Base-by-base conservation (phyloP, 2,329 filamentous ascomycete genomes). In the Aspergillus quadricinctus region DNA sequence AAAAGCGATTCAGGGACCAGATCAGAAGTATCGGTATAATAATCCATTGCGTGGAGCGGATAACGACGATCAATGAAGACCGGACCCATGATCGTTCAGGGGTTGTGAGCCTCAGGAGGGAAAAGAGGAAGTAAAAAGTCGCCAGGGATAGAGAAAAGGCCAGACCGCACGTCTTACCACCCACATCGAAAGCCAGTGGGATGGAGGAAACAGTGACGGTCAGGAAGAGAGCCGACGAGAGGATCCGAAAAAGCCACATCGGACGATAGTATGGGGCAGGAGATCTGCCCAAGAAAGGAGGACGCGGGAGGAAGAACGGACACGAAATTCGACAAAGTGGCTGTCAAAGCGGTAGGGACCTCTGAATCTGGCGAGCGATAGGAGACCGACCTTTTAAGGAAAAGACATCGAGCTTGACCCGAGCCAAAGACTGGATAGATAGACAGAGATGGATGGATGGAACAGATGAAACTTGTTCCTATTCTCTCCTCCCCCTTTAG, bases 161-260 rank as follows among this genome's bases (percentile, higher is more conserved):
- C 69, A 99, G 82, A 57, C 94, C 94, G 70, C 92, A 96, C 67
- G 94, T 92, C 69, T 91, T 88, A 60, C 94, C 94, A 72, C 94
- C 94, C 69, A 97, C 93, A 84, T 99, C 94, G 79, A 97, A 97
- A 69, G 93, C 90, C 72, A 99, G 87, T 60, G 94, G 94, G 72
- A 99, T 94, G 60, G 92, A 96, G 72, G 97, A 89, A 71, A 97
- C 87, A 74, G 97, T 92, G 77, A 89, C 89, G 76, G 92, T 83
- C 67, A 97, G 86, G 78, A 97, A 97, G 76, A 90, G 77, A 71
- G 88, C 81, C 77, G 90, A 90, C 70, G 90, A 90, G 66, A 92
- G 72, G 73, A 88, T 83, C 72, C 88, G 87, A 75, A 92, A 85
- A 75, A 93, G 81, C 88, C 88, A 92, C 90, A 96, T 96, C 76